Evolutionary conservation across 257 asterid genomes (phyloP).

Genomic region (Fraxinus excelsior): DNA sequence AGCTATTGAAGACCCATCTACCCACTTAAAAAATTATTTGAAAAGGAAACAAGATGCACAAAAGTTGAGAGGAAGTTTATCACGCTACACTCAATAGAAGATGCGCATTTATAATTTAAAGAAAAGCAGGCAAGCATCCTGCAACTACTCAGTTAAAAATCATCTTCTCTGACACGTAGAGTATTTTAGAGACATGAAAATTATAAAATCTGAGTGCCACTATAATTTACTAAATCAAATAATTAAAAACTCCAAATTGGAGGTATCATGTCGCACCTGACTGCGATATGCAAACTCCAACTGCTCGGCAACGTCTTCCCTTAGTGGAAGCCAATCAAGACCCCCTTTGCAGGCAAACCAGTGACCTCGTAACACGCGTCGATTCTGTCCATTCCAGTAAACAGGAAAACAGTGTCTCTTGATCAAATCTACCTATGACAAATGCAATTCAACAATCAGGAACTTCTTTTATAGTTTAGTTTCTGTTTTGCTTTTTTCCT

Average conservation of each 20-base stretch:
- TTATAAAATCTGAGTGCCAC: background rate
- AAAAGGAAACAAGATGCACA: background rate
- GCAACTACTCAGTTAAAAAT: background rate
- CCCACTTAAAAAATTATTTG: background rate
- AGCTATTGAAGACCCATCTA: background rate
- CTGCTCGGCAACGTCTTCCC: constrained; percentile 96
- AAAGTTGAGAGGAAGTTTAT: constrained; percentile 5
- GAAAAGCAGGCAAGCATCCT: background rate
- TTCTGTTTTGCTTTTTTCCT: background rate
- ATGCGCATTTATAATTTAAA: background rate
- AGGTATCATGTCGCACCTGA: constrained; percentile 30
- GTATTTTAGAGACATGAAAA: background rate
- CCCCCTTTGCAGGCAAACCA: constrained; percentile 99
- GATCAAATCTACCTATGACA: constrained; percentile 82
- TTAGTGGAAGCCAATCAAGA: constrained; percentile 94
- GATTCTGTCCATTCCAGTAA: constrained; percentile 91
- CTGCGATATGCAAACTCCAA: constrained; percentile 91
- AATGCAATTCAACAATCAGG: constrained; percentile 13
- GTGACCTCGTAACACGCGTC: constrained; percentile 92
- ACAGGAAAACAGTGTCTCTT: constrained; percentile 95
- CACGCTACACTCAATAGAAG: background rate
- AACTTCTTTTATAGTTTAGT: background rate
- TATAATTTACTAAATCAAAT: background rate
- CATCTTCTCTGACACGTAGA: background rate
- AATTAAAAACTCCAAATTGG: background rate